Base-by-base conservation (phyloP, 352 stramenopile species). In the Globisporangium emineosum region DNA sequence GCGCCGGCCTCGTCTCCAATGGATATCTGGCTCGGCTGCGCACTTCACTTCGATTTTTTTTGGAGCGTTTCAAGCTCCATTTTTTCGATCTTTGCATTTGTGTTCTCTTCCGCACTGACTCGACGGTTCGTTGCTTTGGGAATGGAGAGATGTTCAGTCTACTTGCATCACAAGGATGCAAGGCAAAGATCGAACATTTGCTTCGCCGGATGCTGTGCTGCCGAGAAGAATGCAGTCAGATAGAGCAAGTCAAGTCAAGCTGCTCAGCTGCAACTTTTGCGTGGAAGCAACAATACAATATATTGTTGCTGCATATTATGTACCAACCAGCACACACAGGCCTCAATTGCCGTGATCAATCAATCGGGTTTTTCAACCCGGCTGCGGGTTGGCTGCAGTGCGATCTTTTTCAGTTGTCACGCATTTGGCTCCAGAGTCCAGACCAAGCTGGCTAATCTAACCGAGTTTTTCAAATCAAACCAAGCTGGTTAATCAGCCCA, bases 51-150 rank as follows among this genome's bases (percentile, higher is more conserved):
- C 55, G 32, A 60, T 57, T 43, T 60, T 60, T 60, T 59, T 60
- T 60, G 55, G 55, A 60, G 55, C 21, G 55, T 51, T 60, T 60
- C 52, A 45, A 45, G 37, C 30, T 45, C 54, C 33, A 30, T 42
- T 60, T 60, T 60, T 60, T 60, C 27, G 30, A 40, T 29, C 33
- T 7, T n/a, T 47, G n/a, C n/a, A n/a, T n/a, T n/a, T 13, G 25
- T 23, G 9, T 19, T 4, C 33, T 49, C 33, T 33, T 47, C 55
- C 52, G 32, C 52, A 25, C 52, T 45, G 29, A 51, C 32, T 49
- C 32, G 37, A 45, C 37, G n/a, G n/a, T n/a, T n/a, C n/a, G n/a
- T n/a, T n/a, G n/a, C n/a, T n/a, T n/a, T n/a, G n/a, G n/a, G n/a
- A n/a, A n/a, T n/a, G n/a, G n/a, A n/a, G n/a, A n/a, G n/a, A n/a